A percentile compares a stretch with the other conserved stretches of the same genome.
phyloP scores from a whole-genome alignment of 306 rosid species.

The Sophora flavescens region DNA sequence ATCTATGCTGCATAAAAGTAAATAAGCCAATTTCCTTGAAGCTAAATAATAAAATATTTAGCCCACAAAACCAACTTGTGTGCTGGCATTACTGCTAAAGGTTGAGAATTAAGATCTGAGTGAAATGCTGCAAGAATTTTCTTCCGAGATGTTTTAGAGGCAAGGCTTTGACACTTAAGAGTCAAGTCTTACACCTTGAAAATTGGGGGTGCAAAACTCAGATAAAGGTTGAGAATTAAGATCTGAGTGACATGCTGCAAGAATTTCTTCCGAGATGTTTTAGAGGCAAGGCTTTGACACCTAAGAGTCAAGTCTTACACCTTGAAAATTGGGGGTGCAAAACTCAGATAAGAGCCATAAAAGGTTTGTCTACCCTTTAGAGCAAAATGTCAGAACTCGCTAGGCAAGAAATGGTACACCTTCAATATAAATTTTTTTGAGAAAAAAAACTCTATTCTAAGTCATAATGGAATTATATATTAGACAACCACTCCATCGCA shows the following conservation, averaged over 20 bases:
- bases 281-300: background rate
- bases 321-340: background rate
- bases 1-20: constrained; percentile 3
- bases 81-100: background rate
- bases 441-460: background rate
- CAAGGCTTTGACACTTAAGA: background rate
- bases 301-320: background rate
- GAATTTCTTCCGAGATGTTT: background rate
- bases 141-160: background rate
- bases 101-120: constrained; percentile 2
- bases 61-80: constrained; percentile 4
- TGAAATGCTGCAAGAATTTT: background rate
- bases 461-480: background rate
- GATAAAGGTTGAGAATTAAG: background rate
- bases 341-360: background rate
- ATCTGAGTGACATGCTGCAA: background rate
- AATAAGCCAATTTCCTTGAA: background rate
- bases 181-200: constrained; percentile 2
- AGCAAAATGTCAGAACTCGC: background rate
- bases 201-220: background rate
- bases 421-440: background rate
- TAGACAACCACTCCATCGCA: background rate
- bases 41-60: constrained; percentile 1
- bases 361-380: background rate
- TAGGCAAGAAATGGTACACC: constrained; percentile 10